Evolutionary conservation across 2,329 filamentous ascomycete genomes (phyloP).

Genomic region (Talaromyces atroroseus): DNA sequence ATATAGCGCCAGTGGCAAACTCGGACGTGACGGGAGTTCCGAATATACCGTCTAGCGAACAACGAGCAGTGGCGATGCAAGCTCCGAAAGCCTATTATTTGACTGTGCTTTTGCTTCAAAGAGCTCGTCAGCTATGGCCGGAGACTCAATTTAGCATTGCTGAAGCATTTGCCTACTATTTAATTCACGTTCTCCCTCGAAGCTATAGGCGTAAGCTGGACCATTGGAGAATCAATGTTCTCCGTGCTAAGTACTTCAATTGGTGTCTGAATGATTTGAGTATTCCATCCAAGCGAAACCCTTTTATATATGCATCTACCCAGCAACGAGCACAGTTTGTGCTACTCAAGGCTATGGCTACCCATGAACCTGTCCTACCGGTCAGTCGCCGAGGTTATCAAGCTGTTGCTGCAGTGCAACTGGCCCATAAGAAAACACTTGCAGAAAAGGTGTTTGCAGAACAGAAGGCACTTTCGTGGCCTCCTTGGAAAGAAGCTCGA

Average conservation of each 20-base stretch:
- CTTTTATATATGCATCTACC: conserved; percentile 43
- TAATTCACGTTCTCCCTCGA: conserved; percentile 19
- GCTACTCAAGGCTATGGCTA: conserved; percentile 53
- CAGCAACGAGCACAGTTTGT: conserved; percentile 56
- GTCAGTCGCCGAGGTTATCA: conserved; percentile 56
- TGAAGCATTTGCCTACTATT: conserved; percentile 32
- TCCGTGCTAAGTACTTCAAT: conserved; percentile 45
- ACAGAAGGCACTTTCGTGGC: conserved; percentile 58
- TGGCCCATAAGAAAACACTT: conserved; percentile 52
- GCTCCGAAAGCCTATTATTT: conserved; percentile 30
- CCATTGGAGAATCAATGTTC: conserved; percentile 16
- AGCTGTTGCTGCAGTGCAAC: conserved; percentile 51
- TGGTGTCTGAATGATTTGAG: conserved; percentile 45
- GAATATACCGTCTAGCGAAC: neutral
- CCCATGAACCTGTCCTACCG: conserved; percentile 47
- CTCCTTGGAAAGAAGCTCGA: conserved; percentile 59
- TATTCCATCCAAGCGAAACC: conserved; percentile 42
- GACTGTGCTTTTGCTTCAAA: conserved; percentile 45
- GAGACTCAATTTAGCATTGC: conserved; percentile 40
- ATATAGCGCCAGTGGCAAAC: neutral
- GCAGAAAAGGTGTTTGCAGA: conserved; percentile 54
- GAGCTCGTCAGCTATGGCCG: conserved; percentile 48
- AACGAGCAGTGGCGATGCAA: conserved; percentile 19
- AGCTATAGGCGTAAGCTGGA: neutral
- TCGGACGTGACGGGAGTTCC: neutral